Base-by-base conservation (phyloP, 2,329 filamentous ascomycete genomes). In the Penicillium sp. region DNA sequence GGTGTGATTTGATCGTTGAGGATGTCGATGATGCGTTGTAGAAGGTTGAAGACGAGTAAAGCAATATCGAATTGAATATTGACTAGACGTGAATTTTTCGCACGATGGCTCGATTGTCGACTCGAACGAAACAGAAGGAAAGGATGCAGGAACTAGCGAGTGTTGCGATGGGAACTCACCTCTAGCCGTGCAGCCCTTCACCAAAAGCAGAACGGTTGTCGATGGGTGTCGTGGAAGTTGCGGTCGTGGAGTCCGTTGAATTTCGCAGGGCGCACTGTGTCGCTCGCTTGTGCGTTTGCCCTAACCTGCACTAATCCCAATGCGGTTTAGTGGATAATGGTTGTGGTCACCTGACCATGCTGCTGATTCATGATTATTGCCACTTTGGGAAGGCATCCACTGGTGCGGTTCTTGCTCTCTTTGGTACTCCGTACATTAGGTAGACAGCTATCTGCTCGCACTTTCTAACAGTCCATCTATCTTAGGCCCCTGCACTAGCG, bases 141-240 rank as follows among this genome's bases (percentile, higher is more conserved):
- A 57, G 53, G 52, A 57, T 58, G 55, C 57, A 55, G 56, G 41
- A 53, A 46, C 52, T 46, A 51, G 47, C 44, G 46, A 57, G 50
- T 44, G 42, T 35, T 52, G 33, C 41, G 52, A 52, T 46, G 49
- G 42, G 47, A 59, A 69, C 71, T 72, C 66, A 73, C 71, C 71
- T 72, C 67, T 69, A 66, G 65, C 66, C 66, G 60, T 68, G 68
- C 64, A 71, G 69, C 70, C 70, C 70, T 72, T 72, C 69, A 72
- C 71, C 70, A 68, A 64, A 67, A 68, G 68, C 68, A 66, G 62
- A 63, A 66, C 65, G 64, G 63, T 61, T 61, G 66, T 69, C 64
- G 66, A 64, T 67, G 63, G 66, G 66, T 61, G 67, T 72, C 67
- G 67, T 62, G 62, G 63, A 61, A 66, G 66, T 62, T 66, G 61